Base-by-base conservation (phyloP, 202 grass and related monocot genomes). In the Eragrostis tef region DNA sequence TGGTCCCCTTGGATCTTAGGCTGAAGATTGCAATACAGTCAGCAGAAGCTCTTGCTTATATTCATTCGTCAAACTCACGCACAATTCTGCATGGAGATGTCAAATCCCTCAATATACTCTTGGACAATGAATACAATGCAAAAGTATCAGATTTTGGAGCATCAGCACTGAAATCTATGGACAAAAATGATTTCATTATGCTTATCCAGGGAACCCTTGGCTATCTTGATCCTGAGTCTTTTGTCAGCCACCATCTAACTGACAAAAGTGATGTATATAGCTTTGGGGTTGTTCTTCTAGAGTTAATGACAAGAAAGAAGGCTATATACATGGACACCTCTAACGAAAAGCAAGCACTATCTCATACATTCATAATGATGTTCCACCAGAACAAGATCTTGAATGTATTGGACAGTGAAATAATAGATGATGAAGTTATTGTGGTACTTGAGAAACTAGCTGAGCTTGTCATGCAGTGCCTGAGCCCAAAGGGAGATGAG, bases 191-290 rank as follows among this genome's bases (percentile, higher is more conserved):
- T 5, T 66, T 84, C 34, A 69, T 84, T 16, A 46, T 81, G 80
- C 49, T 89, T 45, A 12, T 92, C 53, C 87, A 92, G 64, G 84
- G 75, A 17, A 87, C 87, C 5, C 58, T 72, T 9, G 84, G 87
- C 2, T 92, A 92, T n/a, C 73, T 92, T 81, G 87, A 92, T 14
- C 84, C 58, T 7, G 87, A 92, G 59, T 74, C 15, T 36, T 67
- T 87, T 64, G 51, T 51, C 14, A 92, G 76, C 2, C 70, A 84
- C 0, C 34, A 25, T 5, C 52, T 92, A 11, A 87, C 80, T 26
- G 85, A 92, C 0, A 89, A 58, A 4, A 92, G 87, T 73, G 90
- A 92, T 74, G 78, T 87, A 1, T 89, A 90, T 67, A 93, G 87
- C 6, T 93, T 93, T 20, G 81, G 81, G 0, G 67, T 85, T 24